Conservation (phyloP, 768 basidiomycete genomes). For the Rhodosporidiobolus sp. region DNA sequence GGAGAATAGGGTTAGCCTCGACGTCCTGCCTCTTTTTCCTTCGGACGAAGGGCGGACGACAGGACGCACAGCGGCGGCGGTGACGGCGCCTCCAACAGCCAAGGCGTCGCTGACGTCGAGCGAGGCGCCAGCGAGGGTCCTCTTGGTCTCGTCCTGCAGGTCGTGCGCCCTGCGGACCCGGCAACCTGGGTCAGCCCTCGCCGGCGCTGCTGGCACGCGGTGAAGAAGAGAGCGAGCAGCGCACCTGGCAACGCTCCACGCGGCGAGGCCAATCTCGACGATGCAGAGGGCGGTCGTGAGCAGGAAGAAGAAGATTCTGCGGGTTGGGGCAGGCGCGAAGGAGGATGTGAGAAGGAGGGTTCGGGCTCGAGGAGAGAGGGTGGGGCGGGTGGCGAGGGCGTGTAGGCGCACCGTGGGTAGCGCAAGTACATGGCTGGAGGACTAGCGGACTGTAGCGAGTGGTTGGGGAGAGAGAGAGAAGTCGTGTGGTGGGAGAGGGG, state of each 20-base stretch:
- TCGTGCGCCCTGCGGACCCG: slow-evolving; percentile 2
- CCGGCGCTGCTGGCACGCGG: neutral
- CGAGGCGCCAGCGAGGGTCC: slow-evolving; percentile 6
- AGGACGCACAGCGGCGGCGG: slow-evolving; percentile 20
- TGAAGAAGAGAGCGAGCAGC: neutral
- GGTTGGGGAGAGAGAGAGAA: neutral
- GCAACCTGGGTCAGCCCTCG: neutral
- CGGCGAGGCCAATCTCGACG: slow-evolving; percentile 19
- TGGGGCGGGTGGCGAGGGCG: neutral
- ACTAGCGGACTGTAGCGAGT: neutral
- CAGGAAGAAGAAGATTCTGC: slow-evolving; percentile 21
- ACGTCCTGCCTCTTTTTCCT: no score
- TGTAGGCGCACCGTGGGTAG: neutral
- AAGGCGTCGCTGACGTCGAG: slow-evolving; percentile 25
- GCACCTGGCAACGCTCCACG: slow-evolving; percentile 19
- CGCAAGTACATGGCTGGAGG: neutral
- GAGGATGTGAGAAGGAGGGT: no score
- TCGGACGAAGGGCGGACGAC: neutral
- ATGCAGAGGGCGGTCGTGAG: slow-evolving; percentile 17
- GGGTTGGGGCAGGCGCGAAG: neutral
- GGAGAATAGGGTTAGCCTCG: neutral
- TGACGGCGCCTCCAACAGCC: slow-evolving; percentile 18
- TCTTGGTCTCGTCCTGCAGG: slow-evolving; percentile 9
- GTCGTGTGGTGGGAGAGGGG: neutral
- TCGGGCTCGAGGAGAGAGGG: no score